These are phyloP conservation scores for Chimonanthus praecox DNA, from an alignment of 164 flowering plant species.

Conservation along the genomic window DNA sequence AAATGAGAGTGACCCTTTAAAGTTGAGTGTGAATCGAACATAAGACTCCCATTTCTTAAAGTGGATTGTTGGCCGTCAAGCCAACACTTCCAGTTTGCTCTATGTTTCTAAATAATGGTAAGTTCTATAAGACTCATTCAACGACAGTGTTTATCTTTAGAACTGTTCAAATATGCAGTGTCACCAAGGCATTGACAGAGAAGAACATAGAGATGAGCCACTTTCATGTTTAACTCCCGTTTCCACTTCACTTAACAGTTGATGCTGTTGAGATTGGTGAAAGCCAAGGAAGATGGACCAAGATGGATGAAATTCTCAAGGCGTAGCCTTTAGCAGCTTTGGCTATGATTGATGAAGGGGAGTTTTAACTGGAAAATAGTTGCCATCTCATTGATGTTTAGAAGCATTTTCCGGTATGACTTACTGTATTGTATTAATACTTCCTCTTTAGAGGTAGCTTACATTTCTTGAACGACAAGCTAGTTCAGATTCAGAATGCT, in stretches of 20 bases:
- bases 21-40: no score
- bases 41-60: no score
- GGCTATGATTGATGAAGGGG: conserved; percentile 99
- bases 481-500: no score
- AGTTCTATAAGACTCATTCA: not conserved
- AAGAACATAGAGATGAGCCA: no score
- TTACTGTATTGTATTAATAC: not conserved
- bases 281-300: conserved; percentile 65
- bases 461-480: no score
- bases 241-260: conserved; percentile 36
- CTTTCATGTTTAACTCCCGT: no score
- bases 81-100: no score
- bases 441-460: no score
- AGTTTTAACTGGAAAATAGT: conserved; percentile 99
- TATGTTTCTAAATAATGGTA: no score
- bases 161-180: conserved; percentile 34
- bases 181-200: conserved; percentile 65
- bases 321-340: conserved; percentile 90
- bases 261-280: conserved; percentile 99
- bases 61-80: no score
- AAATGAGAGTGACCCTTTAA: no score
- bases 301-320: conserved; percentile 75
- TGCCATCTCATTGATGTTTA: conserved; percentile 91
- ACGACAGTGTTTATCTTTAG: not conserved
- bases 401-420: conserved; percentile 86